Base-by-base conservation (phyloP, 2,329 filamentous ascomycete species). In the Hymenotorrendiella dingleyae region DNA sequence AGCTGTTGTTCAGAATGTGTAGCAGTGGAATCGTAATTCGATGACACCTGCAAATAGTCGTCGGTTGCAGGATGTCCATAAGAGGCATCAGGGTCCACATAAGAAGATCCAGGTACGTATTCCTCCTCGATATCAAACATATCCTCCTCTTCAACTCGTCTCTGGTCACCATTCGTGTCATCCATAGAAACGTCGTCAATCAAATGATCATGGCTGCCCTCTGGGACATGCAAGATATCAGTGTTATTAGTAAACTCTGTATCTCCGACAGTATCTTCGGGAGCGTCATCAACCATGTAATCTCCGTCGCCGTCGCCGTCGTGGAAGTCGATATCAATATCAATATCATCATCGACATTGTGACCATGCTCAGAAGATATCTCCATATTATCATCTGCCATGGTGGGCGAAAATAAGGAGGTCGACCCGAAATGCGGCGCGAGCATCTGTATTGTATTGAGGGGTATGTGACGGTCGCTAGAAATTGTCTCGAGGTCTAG, bases 321-420 rank as follows among this genome's bases (percentile, higher is more conserved):
- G 11, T 30, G 35, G 16, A 42, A 42, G 12, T 42, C 39, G 30
- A 42, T 42, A 17, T 42, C 39, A 22, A 42, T 42, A 29, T 42
- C 39, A 8, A 39, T 44, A 28, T 37, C 33, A 12, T 40, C 37
- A 21, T 36, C 34, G 30, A 16, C 26, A 17, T 43, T 23, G 14
- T 43, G 33, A n/a, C 26, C 35, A 32, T 37, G 40, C n/a, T 43
- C 40, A 9, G 40, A 42, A 27, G 39, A 42, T 9, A 42, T 42
- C 23, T 42, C 39, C 39, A 42, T 42, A n/a, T 11, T 33, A 29
- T 42, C 39, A 24, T 42, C 39, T 28, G 30, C 30, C 39, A 42
- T 42, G 9, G 12, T 30, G 7, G 16, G 27, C 36, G 8, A 10
- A 21, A 24, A 19, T n/a, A n/a, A n/a, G n/a, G n/a, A n/a, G 11